Base-by-base conservation (phyloP, 2,329 filamentous ascomycete species). In the Trichoderma sp. region DNA sequence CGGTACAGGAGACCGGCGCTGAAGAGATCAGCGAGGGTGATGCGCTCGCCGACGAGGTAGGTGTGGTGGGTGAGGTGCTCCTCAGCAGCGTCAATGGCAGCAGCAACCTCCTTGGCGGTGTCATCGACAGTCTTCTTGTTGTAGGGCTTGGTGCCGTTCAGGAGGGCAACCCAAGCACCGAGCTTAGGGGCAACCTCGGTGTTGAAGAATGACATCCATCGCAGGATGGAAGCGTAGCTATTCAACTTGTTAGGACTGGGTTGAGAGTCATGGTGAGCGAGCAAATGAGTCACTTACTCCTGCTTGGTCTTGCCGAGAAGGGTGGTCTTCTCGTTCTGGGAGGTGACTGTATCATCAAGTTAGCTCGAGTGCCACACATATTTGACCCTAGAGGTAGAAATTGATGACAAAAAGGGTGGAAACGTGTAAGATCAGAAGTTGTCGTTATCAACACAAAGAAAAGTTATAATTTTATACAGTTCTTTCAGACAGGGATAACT, bases 251-350 rank as follows among this genome's bases (percentile, higher is more conserved):
- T 72, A 80, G 79, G 73, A 63, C 68, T 21, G 21, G 27, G n/a
- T 43, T 40, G 16, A 55, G 6, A 43, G 13, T 7, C 29, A 53
- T 43, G 47, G 27, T 40, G 19, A 24, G 10, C 0, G 31, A 55
- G 47, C 24, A 52, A 11, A 16, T 29, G 37, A 19, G 24, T 40
- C 24, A 80, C 86, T 81, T 85, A 94, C 90, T 99, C 96, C 88
- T 99, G 95, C 92, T 99, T 99, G 86, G 94, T 99, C 91, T 98
- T 98, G 81, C 96, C 96, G 77, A 99, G 90, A 75, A 99, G 94
- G 76, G 94, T 96, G 78, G 96, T 99, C 92, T 98, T 98, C 91
- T 98, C 96, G 83, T 99, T 99, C 87, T 99, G 96, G 77, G 96
- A 98, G 78, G 96, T 94, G 81, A 99, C 96, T 98, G 79, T 43